Percentiles rank a stretch among this genome's conserved stretches.
Evolutionary conservation across 2,329 filamentous ascomycete genomes (phyloP).

Genomic region (Pseudogymnoascus sp.): DNA sequence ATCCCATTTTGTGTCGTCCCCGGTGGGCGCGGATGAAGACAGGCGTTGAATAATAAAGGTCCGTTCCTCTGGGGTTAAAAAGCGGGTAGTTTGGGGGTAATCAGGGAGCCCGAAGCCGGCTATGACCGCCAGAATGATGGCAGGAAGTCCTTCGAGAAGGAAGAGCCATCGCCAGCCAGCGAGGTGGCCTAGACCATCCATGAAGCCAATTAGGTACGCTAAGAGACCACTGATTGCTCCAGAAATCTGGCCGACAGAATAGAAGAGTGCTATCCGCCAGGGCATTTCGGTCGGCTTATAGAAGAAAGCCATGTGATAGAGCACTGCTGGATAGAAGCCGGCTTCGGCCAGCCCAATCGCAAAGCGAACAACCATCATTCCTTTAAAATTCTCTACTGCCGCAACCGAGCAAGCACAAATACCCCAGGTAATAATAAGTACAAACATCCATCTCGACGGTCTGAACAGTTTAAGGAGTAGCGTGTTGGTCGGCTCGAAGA

Average conservation of each 20-base stretch:
- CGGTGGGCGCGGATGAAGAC: constrained; percentile 25
- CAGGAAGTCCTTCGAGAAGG: constrained; percentile 31
- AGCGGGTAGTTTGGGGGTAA: constrained; percentile 27
- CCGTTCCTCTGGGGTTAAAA: constrained; percentile 26
- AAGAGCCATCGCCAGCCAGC: constrained; percentile 33
- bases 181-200: constrained; percentile 28
- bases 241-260: constrained; percentile 30
- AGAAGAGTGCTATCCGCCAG: constrained; percentile 32
- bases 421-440: constrained; percentile 29
- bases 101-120: constrained; percentile 28
- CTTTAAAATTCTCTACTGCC: constrained; percentile 29
- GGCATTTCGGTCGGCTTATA: constrained; percentile 31
- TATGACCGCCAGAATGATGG: constrained; percentile 26
- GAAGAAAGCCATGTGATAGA: constrained; percentile 35
- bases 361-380: constrained; percentile 33
- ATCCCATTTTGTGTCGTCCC: constrained; percentile 29
- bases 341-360: constrained; percentile 32
- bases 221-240: constrained; percentile 30
- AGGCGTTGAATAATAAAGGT: constrained; percentile 24
- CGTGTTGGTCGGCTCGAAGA: constrained; percentile 34
- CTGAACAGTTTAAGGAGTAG: constrained; percentile 30
- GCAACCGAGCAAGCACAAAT: constrained; percentile 31
- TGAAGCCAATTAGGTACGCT: constrained; percentile 32
- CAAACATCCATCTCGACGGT: constrained; percentile 26
- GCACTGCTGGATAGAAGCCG: constrained; percentile 30